Conservation (phyloP, 805 yeast species). For the Nakazawaea sp. region DNA sequence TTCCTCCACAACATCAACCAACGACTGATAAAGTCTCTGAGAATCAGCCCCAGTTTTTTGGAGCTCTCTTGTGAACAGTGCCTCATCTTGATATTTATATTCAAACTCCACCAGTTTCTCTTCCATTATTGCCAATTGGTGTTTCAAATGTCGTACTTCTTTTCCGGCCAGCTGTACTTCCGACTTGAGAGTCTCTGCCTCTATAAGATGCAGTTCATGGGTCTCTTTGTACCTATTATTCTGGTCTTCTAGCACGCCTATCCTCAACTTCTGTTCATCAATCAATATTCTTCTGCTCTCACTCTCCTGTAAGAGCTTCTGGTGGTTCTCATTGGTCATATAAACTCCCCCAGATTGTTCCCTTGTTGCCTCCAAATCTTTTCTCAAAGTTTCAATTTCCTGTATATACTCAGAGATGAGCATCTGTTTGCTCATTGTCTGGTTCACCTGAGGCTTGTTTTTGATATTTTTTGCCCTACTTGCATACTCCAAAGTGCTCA, state of each 20-base stretch:
- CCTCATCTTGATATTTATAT: constrained; percentile 12
- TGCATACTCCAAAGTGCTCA: constrained; percentile 84
- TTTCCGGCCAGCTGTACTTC: neutral
- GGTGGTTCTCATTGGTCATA: constrained; percentile 46
- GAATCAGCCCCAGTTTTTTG: constrained; percentile 12
- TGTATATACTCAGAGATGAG: constrained; percentile 44
- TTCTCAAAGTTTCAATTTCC: constrained; percentile 49
- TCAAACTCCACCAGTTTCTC: constrained; percentile 7
- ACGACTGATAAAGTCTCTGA: neutral
- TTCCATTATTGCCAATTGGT: constrained; percentile 3
- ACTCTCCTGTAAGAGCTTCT: constrained; percentile 29
- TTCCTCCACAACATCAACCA: constrained; percentile 11
- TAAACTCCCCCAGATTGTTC: constrained; percentile 57
- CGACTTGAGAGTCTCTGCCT: neutral
- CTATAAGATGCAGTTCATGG: constrained; percentile 21
- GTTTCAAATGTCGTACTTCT: constrained; percentile 6
- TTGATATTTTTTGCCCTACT: constrained; percentile 77
- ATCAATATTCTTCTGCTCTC: constrained; percentile 43
- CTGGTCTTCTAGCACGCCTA: constrained; percentile 42
- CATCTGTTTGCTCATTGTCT: constrained; percentile 51
- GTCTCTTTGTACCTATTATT: constrained; percentile 32
- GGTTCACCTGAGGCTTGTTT: constrained; percentile 64
- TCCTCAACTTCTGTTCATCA: constrained; percentile 42
- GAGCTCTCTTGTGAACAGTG: constrained; percentile 13
- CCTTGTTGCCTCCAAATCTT: constrained; percentile 58